A percentile compares a stretch with the other conserved stretches of the same genome.
These are phyloP conservation scores for Aspergillus unguis DNA, from an alignment of 2,329 filamentous ascomycete species.

Conservation along the genomic window DNA sequence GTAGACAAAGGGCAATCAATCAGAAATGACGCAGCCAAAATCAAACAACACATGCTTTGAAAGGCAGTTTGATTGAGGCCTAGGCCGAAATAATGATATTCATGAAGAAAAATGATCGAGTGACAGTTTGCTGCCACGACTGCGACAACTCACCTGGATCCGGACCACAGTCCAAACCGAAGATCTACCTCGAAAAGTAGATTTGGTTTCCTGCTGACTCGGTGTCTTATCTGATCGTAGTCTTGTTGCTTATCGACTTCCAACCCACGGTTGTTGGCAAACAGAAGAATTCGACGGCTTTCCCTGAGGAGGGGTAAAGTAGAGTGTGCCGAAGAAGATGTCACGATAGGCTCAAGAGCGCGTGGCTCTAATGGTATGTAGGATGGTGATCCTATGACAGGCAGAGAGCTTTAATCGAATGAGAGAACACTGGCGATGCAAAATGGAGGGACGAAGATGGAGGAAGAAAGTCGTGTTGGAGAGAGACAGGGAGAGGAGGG, in stretches of 20 bases:
- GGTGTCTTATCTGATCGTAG: not conserved
- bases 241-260: not conserved
- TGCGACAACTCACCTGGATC: conserved; percentile 8
- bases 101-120: conserved; percentile 5
- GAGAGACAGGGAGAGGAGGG: not conserved
- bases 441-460: not conserved
- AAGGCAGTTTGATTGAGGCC: not conserved
- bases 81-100: conserved; percentile 1
- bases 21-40: not conserved
- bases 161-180: not conserved
- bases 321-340: too few species aligned
- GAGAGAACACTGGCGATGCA: conserved; percentile 1
- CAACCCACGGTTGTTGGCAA: not conserved
- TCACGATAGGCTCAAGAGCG: too few species aligned
- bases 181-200: not conserved
- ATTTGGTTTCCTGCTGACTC: not conserved
- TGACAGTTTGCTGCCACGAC: conserved; percentile 5
- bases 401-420: not conserved
- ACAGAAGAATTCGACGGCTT: conserved; percentile 1
- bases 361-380: too few species aligned
- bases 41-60: conserved; percentile 6
- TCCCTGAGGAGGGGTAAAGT: conserved; percentile 3
- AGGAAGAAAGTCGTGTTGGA: not conserved
- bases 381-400: not conserved
- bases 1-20: not conserved